phyloP scores from a whole-genome alignment of 176 grass and related monocot species.

The Oryza coarctata region DNA sequence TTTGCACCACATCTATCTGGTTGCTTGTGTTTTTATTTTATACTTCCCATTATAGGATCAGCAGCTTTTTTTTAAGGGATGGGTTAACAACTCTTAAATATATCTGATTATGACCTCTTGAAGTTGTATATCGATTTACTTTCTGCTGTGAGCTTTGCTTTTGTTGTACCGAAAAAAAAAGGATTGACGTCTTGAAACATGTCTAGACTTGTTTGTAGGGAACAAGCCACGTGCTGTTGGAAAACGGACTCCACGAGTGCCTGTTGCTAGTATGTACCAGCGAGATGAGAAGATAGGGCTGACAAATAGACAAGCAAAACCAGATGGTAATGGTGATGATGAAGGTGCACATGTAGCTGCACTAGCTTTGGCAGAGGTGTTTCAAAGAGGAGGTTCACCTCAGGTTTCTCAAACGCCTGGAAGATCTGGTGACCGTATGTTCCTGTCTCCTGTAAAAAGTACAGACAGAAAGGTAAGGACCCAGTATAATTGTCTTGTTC shows the following conservation, averaged over 20 bases:
- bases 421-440: constrained; percentile 55
- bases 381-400: constrained; percentile 83
- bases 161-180: constrained; percentile 18
- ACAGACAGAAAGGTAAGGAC: constrained; percentile 65
- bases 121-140: constrained; percentile 12
- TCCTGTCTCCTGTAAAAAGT: constrained; percentile 64
- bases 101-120: constrained; percentile 22
- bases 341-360: constrained; percentile 91
- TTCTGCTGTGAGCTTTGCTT: constrained; percentile 1
- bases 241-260: constrained; percentile 94
- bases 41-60: constrained; percentile 9
- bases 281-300: constrained; percentile 54
- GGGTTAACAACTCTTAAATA: not conserved
- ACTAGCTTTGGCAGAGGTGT: constrained; percentile 82
- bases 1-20: constrained; percentile 10
- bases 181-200: constrained; percentile 44
- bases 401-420: constrained; percentile 70
- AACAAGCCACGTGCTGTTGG: constrained; percentile 79
- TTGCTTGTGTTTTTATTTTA: constrained; percentile 5
- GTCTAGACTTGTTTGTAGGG: constrained; percentile 60
- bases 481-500: constrained; percentile 15
- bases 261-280: constrained; percentile 71
- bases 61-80: not conserved
- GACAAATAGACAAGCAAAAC: constrained; percentile 49
- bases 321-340: constrained; percentile 65